Base-by-base conservation (phyloP, 2,329 filamentous ascomycete species). In the Phialophora verrucosa region DNA sequence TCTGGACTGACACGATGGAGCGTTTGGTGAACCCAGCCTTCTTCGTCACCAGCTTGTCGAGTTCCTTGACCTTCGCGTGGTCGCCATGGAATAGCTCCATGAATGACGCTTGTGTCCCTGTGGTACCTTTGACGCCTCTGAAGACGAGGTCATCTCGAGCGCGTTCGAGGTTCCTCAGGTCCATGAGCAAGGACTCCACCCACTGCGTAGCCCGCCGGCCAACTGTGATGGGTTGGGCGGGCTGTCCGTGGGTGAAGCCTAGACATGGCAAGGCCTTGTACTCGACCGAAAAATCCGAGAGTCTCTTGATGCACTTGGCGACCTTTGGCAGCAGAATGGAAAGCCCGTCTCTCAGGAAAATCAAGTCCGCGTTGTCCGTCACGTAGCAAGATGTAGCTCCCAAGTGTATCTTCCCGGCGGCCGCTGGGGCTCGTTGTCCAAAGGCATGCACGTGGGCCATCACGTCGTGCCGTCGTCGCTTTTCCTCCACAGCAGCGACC, bases 371-470 rank as follows among this genome's bases (percentile, higher is more conserved):
- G 70, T 93, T 92, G 74, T 93, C 91, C 63, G 90, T 93, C 47
- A 88, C 84, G 73, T 80, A 81, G 76, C 79, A 80, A 5, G 80
- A 84, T 29, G 85, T 90, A 62, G 87, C 88, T 71, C 89, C 90
- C 77, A 85, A 88, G 77, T 97, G 93, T 67, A 97, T 94, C 72
- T 95, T 91, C 38, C 91, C 91, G 14, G 90, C 91, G 10, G 92
- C 92, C 38, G 87, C 89, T 0, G 91, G 91, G 3, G 91, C 91
- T 66, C 85, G 88, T 71, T 85, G 79, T 3, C 91, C 92, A 77
- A 90, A 94, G 14, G 90, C 88, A 72, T 92, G 87, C 56, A 94
- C 90, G 74, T 91, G 88, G 66, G 84, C 82, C 82, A 85, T 84
- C 59, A 85, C 83, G 81, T 88, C 86, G 77, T 92, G 89, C 59